Conservation (phyloP, 2,329 filamentous ascomycete species). For the Neonectria coccinea region DNA sequence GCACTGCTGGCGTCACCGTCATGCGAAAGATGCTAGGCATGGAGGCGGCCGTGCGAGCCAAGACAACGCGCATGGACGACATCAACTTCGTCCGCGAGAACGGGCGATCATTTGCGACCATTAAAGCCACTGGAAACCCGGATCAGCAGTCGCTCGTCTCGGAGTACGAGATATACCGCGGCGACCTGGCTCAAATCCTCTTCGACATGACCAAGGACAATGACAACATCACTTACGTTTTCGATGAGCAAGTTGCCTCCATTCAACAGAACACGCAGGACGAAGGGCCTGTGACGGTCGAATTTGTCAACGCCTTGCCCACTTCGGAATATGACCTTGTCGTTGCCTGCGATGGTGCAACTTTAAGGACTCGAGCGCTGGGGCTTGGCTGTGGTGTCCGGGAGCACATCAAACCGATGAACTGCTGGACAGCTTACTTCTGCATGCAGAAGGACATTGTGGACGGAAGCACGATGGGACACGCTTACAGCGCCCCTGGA, state of each 20-base stretch:
- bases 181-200: constrained; percentile 58
- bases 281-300: constrained; percentile 50
- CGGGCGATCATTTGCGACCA: constrained; percentile 52
- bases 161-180: constrained; percentile 66
- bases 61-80: constrained; percentile 53
- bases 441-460: constrained; percentile 54
- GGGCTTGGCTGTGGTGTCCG: constrained; percentile 54
- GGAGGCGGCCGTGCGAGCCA: constrained; percentile 50
- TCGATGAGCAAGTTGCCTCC: constrained; percentile 50
- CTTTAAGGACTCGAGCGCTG: constrained; percentile 59
- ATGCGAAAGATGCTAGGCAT: constrained; percentile 55
- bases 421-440: constrained; percentile 58
- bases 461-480: constrained; percentile 50
- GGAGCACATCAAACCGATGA: constrained; percentile 52
- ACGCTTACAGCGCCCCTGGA: constrained; percentile 51
- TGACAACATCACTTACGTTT: constrained; percentile 49
- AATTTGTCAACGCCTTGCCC: constrained; percentile 54
- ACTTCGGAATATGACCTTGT: constrained; percentile 59
- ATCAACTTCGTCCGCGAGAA: constrained; percentile 54
- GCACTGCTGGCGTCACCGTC: constrained; percentile 51
- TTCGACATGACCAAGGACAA: constrained; percentile 50
- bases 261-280: constrained; percentile 47
- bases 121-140: constrained; percentile 50
- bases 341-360: constrained; percentile 61
- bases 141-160: constrained; percentile 58